Evolutionary conservation across 768 basidiomycete species (phyloP), one percentile per base, ranked within the genome.

Genomic region (Mycena chlorophos): DNA sequence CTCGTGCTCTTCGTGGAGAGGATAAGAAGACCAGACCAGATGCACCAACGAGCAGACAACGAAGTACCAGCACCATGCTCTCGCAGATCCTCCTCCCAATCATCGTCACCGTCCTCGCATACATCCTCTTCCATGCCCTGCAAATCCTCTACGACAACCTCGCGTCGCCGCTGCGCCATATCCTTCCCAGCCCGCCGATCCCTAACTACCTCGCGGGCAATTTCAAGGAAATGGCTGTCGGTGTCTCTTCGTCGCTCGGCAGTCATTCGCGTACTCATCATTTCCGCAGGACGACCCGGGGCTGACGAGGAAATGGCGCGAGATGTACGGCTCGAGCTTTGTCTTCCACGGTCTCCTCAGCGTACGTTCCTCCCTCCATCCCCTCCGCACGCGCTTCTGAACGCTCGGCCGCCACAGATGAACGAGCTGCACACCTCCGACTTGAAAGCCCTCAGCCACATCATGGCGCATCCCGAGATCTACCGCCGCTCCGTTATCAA

Each of bases 161-260:
- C 27, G 54, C 27, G n/a, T 72, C 71, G 3, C 62, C 69, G 0
- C 62, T 77, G 4, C 68, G 67, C 37, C 40, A 67, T 47, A 62
- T 78, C 34, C 34, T 37, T 16, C 70, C 63, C 0, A 75, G 75
- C 5, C 76, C 76, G 1, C 65, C 63, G 27, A 67, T 55, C 28
- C 50, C 65, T 10, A 70, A 63, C 53, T 61, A 62, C 49, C 27
- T 78, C 14, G 69, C 55, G 12, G 76, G 77, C 6, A 66, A 75
- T 59, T 12, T 73, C 16, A 48, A 30, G 5, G 62, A 68, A 0
- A 52, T 75, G 1, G 28, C 48, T 22, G 51, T 66, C 1, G 64
- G 28, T 54, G n/a, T 19, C 22, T 14, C 13, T 45, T 23, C 42
- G 26, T 13, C 2, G 2, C 13, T 19, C 25, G 16, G 12, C 3